Evolutionary conservation across 768 basidiomycete genomes (phyloP).

Genomic region (Botryobasidium botryosum): DNA sequence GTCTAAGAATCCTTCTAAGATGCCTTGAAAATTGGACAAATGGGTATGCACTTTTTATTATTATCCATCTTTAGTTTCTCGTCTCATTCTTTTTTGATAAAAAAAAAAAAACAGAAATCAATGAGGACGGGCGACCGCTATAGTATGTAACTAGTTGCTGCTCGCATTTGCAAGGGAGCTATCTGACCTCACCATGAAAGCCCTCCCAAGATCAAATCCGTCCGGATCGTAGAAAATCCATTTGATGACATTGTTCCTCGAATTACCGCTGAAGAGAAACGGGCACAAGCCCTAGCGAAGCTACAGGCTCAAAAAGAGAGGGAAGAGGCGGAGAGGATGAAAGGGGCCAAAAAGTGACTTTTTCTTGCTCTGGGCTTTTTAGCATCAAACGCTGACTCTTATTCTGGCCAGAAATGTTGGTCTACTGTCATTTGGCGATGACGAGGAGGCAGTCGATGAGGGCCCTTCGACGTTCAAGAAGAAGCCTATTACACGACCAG

Average conservation of each 20-base stretch:
- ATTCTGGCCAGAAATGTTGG: constrained; percentile 53
- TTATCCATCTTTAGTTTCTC: background rate
- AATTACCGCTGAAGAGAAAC: constrained; percentile 86
- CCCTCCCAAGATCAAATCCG: constrained; percentile 77
- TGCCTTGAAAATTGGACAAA: constrained; percentile 78
- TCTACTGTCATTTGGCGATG: constrained; percentile 74
- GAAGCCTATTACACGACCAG: constrained; percentile 69
- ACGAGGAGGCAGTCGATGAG: constrained; percentile 41
- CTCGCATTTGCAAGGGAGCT: too few relatives aligned
- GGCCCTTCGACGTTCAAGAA: constrained; percentile 45
- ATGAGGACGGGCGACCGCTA: constrained; percentile 53
- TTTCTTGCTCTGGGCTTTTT: background rate
- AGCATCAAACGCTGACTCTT: background rate
- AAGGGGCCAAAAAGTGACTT: constrained; percentile 75
- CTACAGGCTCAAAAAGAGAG: constrained; percentile 59
- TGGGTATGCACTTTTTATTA: constrained; percentile 37
- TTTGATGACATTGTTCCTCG: constrained; percentile 91
- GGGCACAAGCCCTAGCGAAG: constrained; percentile 65
- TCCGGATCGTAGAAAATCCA: constrained; percentile 82
- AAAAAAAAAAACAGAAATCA: constrained; percentile 47
- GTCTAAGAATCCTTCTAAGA: constrained; percentile 30
- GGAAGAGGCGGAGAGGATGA: constrained; percentile 54
- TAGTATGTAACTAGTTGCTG: constrained; percentile 50
- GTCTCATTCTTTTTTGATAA: too few relatives aligned
- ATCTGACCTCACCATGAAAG: constrained; percentile 26